Base-by-base conservation (phyloP, 192 early-diverging fungal species). In the Radiomyces spectabilis region DNA sequence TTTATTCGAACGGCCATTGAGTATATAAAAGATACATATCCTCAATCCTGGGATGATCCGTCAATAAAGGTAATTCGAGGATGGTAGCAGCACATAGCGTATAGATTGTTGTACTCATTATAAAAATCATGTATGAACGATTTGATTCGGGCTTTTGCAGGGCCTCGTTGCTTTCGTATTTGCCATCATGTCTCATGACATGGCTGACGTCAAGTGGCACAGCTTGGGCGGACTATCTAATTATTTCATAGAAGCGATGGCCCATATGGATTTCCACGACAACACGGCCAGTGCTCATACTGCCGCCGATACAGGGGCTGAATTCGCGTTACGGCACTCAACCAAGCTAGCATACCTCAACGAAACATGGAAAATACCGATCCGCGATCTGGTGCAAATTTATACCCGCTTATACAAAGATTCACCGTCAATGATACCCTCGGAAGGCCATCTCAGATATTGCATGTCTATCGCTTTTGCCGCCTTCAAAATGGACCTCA, bases 161-260 rank as follows among this genome's bases (percentile, higher is more conserved):
- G 66, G 61, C 6, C 38, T 86, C 13, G 76, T 88, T 18, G 62
- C 77, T 15, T 88, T 88, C 56, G 43, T 84, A 5, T 78, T 86
- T 53, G 84, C 80, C 2, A 69, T 75, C 16, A 66, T 83, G n/a
- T 84, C 84, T 4, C 86, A 88, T 58, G 77, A 73, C 19, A 65
- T 79, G n/a, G 76, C 83, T 0, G 86, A 88, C 49, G 71, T 80
- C 25, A 68, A 76, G 16, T 88, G 84, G 84, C 86, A 88, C 59
- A 69, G 69, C 27, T 66, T 85, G 12, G 55, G 67, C 1, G 79
- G 77, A 12, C 51, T 83, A 2, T 35, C 61, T 15, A 61, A 71
- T 24, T 81, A 85, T 10, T 86, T 88, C 51, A 82, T 85, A 18
- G 43, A 61, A 25, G 71, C 65, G 19, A 66, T 86, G 50, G 67